Percentiles rank a stretch among this genome's conserved stretches.
phyloP scores from a whole-genome alignment of 768 basidiomycete species.

The Phylloporus arenicola region DNA sequence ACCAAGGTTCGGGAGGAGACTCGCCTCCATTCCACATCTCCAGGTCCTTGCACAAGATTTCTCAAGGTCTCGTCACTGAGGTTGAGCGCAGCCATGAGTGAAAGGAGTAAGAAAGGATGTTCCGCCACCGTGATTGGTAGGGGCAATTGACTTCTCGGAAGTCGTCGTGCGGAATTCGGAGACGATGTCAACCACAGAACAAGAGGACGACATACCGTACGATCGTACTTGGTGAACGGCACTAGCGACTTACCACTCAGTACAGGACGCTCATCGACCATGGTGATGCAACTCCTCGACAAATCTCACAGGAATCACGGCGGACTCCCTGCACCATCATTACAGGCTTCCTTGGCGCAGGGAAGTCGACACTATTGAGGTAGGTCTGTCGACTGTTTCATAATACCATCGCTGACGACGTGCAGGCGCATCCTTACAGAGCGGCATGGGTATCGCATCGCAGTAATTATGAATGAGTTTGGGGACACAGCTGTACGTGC shows the following conservation, averaged over 20 bases:
- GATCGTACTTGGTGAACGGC: slow-evolving; percentile 17
- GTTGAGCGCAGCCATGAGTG: slow-evolving; percentile 18
- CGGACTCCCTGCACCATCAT: slow-evolving; percentile 88
- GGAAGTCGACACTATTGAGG: slow-evolving; percentile 91
- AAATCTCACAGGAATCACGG: slow-evolving; percentile 11
- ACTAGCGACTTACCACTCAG: slow-evolving; percentile 6
- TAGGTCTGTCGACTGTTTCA: slow-evolving; percentile 20
- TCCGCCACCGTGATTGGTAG: not conserved
- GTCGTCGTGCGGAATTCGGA: slow-evolving; percentile 26
- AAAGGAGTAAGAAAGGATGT: not conserved
- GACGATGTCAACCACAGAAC: slow-evolving; percentile 34
- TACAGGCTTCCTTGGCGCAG: slow-evolving; percentile 91
- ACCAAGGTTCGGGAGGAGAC: slow-evolving; percentile 16
- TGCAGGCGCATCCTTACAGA: slow-evolving; percentile 83
- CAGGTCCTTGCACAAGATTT: slow-evolving; percentile 69
- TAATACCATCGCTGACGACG: not conserved
- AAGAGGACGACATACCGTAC: slow-evolving; percentile 58
- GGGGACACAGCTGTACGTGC: slow-evolving; percentile 82
- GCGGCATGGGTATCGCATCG: slow-evolving; percentile 90
- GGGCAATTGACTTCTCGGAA: slow-evolving; percentile 15
- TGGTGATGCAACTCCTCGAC: not conserved
- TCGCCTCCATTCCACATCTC: slow-evolving; percentile 81
- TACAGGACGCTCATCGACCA: slow-evolving; percentile 32
- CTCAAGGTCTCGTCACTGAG: slow-evolving; percentile 40
- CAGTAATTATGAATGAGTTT: slow-evolving; percentile 98